Conservation (phyloP, 78 protist genomes). For the Paulinella micropora region DNA sequence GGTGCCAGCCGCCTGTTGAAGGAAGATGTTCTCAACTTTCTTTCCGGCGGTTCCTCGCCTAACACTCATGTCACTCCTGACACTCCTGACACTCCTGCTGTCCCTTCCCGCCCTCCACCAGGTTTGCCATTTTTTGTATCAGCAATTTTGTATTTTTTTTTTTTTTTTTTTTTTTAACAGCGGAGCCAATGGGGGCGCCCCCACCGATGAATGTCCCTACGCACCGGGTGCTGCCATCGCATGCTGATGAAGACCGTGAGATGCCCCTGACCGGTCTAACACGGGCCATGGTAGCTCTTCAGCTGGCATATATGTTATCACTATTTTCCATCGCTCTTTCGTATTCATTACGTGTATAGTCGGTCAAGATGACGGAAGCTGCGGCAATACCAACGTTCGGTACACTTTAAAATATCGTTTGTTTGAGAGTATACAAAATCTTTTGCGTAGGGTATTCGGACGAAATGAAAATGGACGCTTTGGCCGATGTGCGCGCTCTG, state of each 20-base stretch:
- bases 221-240: too few species aligned
- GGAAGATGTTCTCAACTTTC: slow-evolving; percentile 38
- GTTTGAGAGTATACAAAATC: slow-evolving; percentile 64
- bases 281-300: not conserved
- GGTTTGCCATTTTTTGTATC: too few species aligned
- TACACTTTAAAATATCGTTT: slow-evolving; percentile 53
- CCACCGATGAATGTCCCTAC: too few species aligned
- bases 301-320: not conserved
- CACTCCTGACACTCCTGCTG: not conserved
- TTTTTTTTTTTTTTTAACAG: too few species aligned
- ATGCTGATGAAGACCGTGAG: too few species aligned
- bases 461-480: slow-evolving; percentile 24
- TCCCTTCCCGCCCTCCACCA: too few species aligned
- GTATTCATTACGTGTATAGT: not conserved
- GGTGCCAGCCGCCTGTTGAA: slow-evolving; percentile 63
- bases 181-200: too few species aligned
- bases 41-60: not conserved
- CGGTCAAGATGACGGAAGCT: slow-evolving; percentile 21
- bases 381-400: slow-evolving; percentile 68
- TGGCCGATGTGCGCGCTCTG: not conserved
- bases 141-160: too few species aligned
- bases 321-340: not conserved
- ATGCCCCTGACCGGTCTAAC: too few species aligned
- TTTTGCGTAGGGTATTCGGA: slow-evolving; percentile 14
- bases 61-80: not conserved